phyloP scores from a whole-genome alignment of 192 early-diverging fungal species.

The Chytriomyces hyalinus region DNA sequence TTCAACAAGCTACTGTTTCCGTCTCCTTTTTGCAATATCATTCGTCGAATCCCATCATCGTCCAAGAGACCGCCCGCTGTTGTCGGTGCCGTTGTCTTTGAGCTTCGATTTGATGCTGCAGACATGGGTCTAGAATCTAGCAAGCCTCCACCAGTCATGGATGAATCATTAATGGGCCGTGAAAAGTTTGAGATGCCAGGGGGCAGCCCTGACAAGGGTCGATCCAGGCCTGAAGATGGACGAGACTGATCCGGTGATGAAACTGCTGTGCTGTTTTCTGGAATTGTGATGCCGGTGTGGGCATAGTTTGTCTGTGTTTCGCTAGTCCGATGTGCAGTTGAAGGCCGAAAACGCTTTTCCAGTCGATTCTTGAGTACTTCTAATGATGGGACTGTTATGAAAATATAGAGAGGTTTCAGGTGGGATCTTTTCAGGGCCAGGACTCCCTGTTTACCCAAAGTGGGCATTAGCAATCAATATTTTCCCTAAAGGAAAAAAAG shows the following conservation, averaged over 20 bases:
- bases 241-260: slow-evolving; percentile 11
- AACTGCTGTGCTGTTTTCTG: slow-evolving; percentile 16
- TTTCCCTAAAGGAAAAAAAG: slow-evolving; percentile 4
- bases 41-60: slow-evolving; percentile 22
- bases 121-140: neutral
- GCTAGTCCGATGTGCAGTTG: neutral
- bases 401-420: slow-evolving; percentile 53
- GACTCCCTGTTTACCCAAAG: slow-evolving; percentile 46
- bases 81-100: too few species aligned
- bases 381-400: slow-evolving; percentile 52
- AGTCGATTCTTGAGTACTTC: slow-evolving; percentile 52
- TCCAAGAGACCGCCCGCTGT: neutral
- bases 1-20: slow-evolving; percentile 33
- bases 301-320: neutral
- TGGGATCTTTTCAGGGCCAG: slow-evolving; percentile 53
- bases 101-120: slow-evolving; percentile 1
- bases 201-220: slow-evolving; percentile 17
- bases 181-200: slow-evolving; percentile 1
- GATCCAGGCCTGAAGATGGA: neutral
- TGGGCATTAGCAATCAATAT: neutral
- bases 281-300: slow-evolving; percentile 13
- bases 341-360: slow-evolving; percentile 33
- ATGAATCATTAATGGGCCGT: neutral
- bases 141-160: too few species aligned
- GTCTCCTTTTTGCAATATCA: slow-evolving; percentile 32